Evolutionary conservation across 1,284 basidiomycete species (phyloP).

Genomic region (Cutaneotrichosporon sp.): DNA sequence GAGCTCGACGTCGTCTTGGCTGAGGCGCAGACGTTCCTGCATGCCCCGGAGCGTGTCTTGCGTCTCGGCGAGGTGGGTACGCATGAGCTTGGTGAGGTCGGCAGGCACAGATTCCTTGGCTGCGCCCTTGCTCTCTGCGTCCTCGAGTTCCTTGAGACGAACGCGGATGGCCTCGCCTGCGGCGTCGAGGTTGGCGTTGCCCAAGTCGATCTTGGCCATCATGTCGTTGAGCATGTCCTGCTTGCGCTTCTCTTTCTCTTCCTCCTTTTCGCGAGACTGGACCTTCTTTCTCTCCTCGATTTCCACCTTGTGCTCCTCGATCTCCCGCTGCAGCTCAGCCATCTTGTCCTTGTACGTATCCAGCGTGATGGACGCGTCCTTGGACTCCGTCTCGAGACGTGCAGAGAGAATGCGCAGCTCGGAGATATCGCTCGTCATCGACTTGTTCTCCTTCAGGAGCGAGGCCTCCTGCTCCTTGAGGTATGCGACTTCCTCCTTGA

Average conservation of each 20-base stretch:
- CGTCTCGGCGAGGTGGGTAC: constrained; percentile 82
- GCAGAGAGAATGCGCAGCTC: constrained; percentile 89
- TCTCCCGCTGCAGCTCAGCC: constrained; percentile 74
- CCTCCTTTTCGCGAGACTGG: constrained; percentile 79
- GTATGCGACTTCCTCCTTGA: constrained; percentile 77
- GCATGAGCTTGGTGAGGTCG: constrained; percentile 66
- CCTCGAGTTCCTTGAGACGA: constrained; percentile 38
- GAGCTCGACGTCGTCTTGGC: constrained; percentile 88
- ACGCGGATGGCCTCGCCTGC: constrained; percentile 40
- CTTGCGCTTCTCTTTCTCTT: constrained; percentile 98
- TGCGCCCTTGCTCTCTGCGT: constrained; percentile 8
- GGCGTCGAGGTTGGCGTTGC: constrained; percentile 28
- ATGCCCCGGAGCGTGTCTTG: constrained; percentile 82
- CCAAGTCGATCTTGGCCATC: constrained; percentile 96
- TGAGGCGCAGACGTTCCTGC: constrained; percentile 79
- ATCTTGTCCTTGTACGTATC: constrained; percentile 97
- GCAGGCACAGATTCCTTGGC: constrained; percentile 30
- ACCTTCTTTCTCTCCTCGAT: constrained; percentile 76
- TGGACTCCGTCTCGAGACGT: constrained; percentile 89
- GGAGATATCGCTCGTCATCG: constrained; percentile 72
- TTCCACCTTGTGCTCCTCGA: constrained; percentile 82
- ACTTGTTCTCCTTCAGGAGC: constrained; percentile 67
- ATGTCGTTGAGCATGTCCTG: constrained; percentile 99
- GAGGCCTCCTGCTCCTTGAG: constrained; percentile 81
- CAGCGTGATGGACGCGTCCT: constrained; percentile 88